phyloP scores from a whole-genome alignment of 441 rosid species.

The Mallotus japonicus region DNA sequence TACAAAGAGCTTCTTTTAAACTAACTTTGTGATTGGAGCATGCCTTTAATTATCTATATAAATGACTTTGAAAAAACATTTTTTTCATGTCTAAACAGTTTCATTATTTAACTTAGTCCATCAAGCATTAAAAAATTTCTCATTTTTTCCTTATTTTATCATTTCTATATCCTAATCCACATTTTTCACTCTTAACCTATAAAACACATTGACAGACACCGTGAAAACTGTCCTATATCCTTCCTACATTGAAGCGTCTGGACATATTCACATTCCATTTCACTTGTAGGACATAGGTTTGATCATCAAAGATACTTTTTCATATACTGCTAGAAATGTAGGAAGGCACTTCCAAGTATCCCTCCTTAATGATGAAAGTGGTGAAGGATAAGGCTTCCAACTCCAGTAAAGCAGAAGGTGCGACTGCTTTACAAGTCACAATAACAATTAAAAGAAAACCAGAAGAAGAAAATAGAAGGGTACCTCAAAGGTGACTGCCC shows the following conservation, averaged over 20 bases:
- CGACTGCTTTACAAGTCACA: neutral
- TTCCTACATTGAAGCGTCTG: neutral
- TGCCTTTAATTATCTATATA: neutral
- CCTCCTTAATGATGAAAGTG: neutral
- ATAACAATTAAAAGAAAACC: neutral
- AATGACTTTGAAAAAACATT: too few relatives aligned
- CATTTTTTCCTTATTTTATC: neutral
- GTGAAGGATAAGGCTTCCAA: neutral
- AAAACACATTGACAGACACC: neutral
- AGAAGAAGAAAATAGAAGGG: slow-evolving; percentile 12
- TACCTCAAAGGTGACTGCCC: slow-evolving; percentile 98
- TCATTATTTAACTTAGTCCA: neutral
- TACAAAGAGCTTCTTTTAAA: neutral
- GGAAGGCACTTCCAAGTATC: neutral
- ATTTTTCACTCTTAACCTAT: neutral
- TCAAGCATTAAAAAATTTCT: neutral
- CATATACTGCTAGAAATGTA: too few relatives aligned
- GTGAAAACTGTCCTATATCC: neutral
- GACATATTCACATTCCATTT: neutral
- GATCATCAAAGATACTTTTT: neutral
- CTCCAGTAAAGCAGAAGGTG: neutral
- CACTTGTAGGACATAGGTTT: neutral
- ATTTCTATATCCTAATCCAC: too few relatives aligned
- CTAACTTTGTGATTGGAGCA: neutral
- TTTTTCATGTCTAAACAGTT: too few relatives aligned